Evolutionary conservation across 192 early-diverging fungal genomes (phyloP).

Genomic region (Phycomyces blakesleeanus): DNA sequence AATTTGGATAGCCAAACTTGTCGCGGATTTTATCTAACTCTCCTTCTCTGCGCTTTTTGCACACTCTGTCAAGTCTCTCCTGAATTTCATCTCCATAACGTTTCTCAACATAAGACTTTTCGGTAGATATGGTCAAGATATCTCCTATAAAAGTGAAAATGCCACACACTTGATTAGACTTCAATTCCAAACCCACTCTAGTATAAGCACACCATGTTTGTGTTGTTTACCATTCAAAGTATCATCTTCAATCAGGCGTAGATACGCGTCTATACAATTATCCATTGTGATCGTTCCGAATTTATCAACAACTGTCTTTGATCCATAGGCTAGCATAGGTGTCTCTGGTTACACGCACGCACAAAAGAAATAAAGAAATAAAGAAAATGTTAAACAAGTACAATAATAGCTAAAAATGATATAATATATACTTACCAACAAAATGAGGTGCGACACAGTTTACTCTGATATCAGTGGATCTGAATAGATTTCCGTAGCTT

Average conservation of each 20-base stretch:
- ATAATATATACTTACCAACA: too few relatives aligned
- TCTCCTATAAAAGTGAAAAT: not conserved
- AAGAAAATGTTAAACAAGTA: not conserved
- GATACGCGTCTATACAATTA: conserved; percentile 9
- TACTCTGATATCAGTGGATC: conserved; percentile 46
- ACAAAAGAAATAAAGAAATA: conserved; percentile 1
- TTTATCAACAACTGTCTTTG: not conserved
- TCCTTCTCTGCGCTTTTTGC: not conserved
- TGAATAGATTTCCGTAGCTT: conserved; percentile 19
- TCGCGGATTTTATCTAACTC: not conserved
- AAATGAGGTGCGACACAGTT: conserved; percentile 58
- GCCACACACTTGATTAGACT: not conserved
- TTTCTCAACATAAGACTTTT: not conserved
- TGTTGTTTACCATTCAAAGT: conserved; percentile 17
- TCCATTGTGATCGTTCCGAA: conserved; percentile 12
- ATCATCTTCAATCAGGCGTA: conserved; percentile 3
- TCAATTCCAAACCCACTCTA: not conserved
- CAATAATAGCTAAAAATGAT: too few relatives aligned
- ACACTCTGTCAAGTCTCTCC: conserved; percentile 6
- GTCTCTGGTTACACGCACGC: conserved; percentile 1
- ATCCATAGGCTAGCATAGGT: not conserved
- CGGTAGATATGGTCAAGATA: not conserved
- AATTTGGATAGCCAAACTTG: not conserved
- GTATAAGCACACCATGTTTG: not conserved
- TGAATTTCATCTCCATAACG: not conserved